These are phyloP conservation scores for Trametes versicolor DNA, from an alignment of 1,284 basidiomycete genomes.

Conservation along the genomic window DNA sequence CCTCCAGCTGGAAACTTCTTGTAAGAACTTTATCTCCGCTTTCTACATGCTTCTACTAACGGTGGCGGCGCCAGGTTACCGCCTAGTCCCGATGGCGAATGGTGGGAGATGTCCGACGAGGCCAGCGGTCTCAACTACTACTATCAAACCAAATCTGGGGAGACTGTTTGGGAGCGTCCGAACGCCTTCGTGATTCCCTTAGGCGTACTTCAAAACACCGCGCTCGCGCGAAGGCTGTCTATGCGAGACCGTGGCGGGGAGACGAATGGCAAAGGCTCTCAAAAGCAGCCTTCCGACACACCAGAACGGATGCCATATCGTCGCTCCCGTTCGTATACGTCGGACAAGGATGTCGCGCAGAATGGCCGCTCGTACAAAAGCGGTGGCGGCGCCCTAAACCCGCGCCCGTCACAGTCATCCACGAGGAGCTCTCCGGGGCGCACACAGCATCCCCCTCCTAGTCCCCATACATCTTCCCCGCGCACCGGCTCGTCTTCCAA, in stretches of 20 bases:
- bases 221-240: conserved; percentile 73
- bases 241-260: conserved; percentile 36
- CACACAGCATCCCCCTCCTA: conserved; percentile 33
- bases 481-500: conserved; percentile 31
- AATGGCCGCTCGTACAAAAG: conserved; percentile 16
- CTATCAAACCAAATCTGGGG: conserved; percentile 89
- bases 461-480: conserved; percentile 25
- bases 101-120: conserved; percentile 94
- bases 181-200: conserved; percentile 90
- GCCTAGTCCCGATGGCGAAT: conserved; percentile 86
- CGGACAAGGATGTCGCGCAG: conserved; percentile 32
- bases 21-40: conserved; percentile 55
- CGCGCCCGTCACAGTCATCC: conserved; percentile 39
- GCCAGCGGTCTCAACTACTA: conserved; percentile 88
- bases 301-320: conserved; percentile 44
- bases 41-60: conserved; percentile 4
- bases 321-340: conserved; percentile 40
- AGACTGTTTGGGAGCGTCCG: conserved; percentile 92
- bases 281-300: conserved; percentile 45
- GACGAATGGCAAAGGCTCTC: conserved; percentile 18
- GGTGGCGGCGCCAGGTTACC: conserved; percentile 67
- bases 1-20: conserved; percentile 91
- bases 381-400: conserved; percentile 14
- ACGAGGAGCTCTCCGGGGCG: conserved; percentile 44
- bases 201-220: conserved; percentile 86